Percentiles rank a stretch among this genome's conserved stretches.
These are phyloP conservation scores for Globisporangium acanthophoron DNA, from an alignment of 352 stramenopile species.

Conservation along the genomic window DNA sequence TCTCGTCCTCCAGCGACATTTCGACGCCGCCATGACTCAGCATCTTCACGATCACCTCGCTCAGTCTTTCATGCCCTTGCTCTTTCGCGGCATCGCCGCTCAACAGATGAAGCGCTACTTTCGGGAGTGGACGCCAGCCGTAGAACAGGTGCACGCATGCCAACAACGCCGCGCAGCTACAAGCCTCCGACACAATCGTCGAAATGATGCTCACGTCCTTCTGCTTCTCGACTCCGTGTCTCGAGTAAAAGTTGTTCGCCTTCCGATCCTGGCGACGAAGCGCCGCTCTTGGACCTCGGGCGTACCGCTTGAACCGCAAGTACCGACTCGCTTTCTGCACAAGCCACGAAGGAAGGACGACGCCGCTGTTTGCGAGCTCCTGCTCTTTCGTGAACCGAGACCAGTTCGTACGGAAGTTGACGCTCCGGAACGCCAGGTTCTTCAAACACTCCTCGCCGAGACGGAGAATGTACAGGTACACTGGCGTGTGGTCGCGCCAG, in stretches of 20 bases:
- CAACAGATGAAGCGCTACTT: slow-evolving; percentile 68
- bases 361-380: slow-evolving; percentile 25
- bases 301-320: slow-evolving; percentile 80
- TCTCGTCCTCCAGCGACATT: slow-evolving; percentile 63
- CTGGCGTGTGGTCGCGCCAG: slow-evolving; percentile 65
- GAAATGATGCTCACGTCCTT: slow-evolving; percentile 61
- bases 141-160: slow-evolving; percentile 79
- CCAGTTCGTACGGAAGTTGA: slow-evolving; percentile 77
- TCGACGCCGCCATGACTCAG: slow-evolving; percentile 28
- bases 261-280: slow-evolving; percentile 55
- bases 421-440: slow-evolving; percentile 65
- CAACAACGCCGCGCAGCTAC: slow-evolving; percentile 68
- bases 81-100: slow-evolving; percentile 11
- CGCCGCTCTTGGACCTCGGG: slow-evolving; percentile 57
- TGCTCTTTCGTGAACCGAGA: slow-evolving; percentile 43
- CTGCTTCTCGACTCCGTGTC: slow-evolving; percentile 54
- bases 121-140: slow-evolving; percentile 57
- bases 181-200: slow-evolving; percentile 71
- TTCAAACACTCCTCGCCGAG: slow-evolving; percentile 84
- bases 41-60: slow-evolving; percentile 30
- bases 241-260: slow-evolving; percentile 72
- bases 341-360: slow-evolving; percentile 52
- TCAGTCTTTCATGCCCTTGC: slow-evolving; percentile 18
- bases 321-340: slow-evolving; percentile 78
- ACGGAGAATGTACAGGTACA: slow-evolving; percentile 80